Conservation (phyloP, 2,329 filamentous ascomycete species). For the Reticulascus tulasneorum region DNA sequence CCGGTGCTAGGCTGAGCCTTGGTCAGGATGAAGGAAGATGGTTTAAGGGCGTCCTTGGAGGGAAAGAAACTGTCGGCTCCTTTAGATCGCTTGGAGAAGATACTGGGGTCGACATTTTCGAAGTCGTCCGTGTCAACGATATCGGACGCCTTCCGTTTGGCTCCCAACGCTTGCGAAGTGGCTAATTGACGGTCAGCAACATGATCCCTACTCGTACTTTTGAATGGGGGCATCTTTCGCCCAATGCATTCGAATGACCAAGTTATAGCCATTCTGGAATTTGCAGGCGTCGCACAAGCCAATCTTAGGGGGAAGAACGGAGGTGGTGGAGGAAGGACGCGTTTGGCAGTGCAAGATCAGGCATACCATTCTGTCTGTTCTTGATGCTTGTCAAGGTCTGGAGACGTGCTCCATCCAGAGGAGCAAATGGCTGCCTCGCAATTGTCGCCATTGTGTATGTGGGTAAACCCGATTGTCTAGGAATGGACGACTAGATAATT, state of each 20-base stretch:
- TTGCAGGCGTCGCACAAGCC: not conserved
- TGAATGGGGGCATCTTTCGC: too few species aligned
- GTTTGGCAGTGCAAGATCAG: slow-evolving; percentile 5
- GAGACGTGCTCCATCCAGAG: slow-evolving; percentile 64
- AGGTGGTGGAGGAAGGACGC: not conserved
- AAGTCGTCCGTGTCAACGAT: slow-evolving; percentile 47
- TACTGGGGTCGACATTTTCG: slow-evolving; percentile 58
- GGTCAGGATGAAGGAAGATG: slow-evolving; percentile 40
- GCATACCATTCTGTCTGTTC: slow-evolving; percentile 71
- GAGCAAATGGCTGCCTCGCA: slow-evolving; percentile 70
- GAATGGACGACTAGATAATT: too few species aligned
- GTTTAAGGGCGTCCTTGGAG: slow-evolving; percentile 46
- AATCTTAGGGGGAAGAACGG: not conserved
- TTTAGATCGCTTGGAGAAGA: slow-evolving; percentile 58
- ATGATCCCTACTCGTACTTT: too few species aligned
- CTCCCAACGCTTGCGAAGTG: slow-evolving; percentile 32
- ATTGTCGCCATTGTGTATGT: slow-evolving; percentile 49
- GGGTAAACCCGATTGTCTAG: too few species aligned
- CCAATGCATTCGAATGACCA: too few species aligned
- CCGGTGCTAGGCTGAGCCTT: slow-evolving; percentile 32
- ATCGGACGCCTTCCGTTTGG: slow-evolving; percentile 56
- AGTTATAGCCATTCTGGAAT: too few species aligned
- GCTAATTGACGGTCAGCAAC: slow-evolving; percentile 27
- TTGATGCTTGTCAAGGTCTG: slow-evolving; percentile 71
- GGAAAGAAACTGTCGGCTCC: slow-evolving; percentile 34